These are phyloP conservation scores for Blastocystis hominis DNA, from an alignment of 352 stramenopile species.

Conservation along the genomic window DNA sequence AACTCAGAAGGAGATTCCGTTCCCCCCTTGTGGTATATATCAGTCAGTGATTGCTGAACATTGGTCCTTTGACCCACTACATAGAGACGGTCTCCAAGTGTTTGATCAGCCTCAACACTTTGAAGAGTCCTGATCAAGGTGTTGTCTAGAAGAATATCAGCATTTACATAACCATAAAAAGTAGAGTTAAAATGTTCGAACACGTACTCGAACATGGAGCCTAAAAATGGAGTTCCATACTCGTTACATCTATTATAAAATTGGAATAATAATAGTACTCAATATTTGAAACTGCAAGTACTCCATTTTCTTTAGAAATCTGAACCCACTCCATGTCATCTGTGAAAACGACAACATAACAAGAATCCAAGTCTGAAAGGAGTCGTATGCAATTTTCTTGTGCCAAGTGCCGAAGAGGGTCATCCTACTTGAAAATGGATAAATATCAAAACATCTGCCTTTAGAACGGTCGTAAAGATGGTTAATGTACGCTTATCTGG, in stretches of 20 bases:
- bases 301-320: neutral
- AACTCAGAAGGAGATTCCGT: neutral
- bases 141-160: constrained; percentile 42
- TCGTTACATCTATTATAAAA: constrained; percentile 13
- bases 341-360: constrained; percentile 51
- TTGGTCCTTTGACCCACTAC: constrained; percentile 48
- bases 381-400: constrained; percentile 54
- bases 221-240: constrained; percentile 48
- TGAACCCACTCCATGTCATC: constrained; percentile 32
- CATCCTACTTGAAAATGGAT: neutral
- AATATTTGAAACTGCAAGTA: neutral
- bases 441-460: neutral
- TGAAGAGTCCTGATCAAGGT: constrained; percentile 6
- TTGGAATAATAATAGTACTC: neutral
- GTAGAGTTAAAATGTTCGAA: constrained; percentile 36
- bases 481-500: constrained; percentile 10
- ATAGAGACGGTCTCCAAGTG: neutral
- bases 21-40: neutral
- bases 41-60: constrained; percentile 45
- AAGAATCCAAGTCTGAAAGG: constrained; percentile 9
- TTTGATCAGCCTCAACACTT: neutral
- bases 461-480: constrained; percentile 50
- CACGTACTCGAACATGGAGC: constrained; percentile 16
- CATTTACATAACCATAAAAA: constrained; percentile 58
- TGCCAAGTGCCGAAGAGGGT: constrained; percentile 29